A percentile compares a stretch with the other conserved stretches of the same genome.
Conservation (phyloP, 2,329 filamentous ascomycete genomes). For the Colletotrichum orbiculare region DNA sequence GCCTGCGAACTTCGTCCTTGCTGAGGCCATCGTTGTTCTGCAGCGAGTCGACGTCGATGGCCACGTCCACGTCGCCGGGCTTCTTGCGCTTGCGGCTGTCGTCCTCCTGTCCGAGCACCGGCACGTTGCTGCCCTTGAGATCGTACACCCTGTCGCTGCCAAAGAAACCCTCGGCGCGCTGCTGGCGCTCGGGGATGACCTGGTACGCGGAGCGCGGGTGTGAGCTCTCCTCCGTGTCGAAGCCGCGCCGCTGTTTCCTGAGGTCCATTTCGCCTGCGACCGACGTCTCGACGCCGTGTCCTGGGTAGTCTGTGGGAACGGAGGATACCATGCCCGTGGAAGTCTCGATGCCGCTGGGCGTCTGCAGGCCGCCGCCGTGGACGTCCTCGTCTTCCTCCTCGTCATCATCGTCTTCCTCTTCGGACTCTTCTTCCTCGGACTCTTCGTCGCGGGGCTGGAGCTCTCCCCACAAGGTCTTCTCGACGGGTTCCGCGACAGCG, state of each 20-base stretch:
- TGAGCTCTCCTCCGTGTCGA: conserved; percentile 84
- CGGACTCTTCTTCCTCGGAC: conserved; percentile 76
- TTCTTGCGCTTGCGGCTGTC: conserved; percentile 89
- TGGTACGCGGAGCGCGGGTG: conserved; percentile 86
- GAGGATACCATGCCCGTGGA: conserved; percentile 83
- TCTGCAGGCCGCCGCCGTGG: conserved; percentile 76
- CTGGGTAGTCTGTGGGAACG: conserved; percentile 81
- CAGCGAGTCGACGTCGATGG: conserved; percentile 86
- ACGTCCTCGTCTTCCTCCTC: conserved; percentile 72
- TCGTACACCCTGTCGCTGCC: conserved; percentile 95
- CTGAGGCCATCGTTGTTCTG: conserved; percentile 79
- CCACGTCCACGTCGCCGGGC: conserved; percentile 93
- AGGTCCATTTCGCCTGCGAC: conserved; percentile 91
- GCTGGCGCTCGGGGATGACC: conserved; percentile 88
- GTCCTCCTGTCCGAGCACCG: conserved; percentile 84
- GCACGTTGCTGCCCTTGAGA: conserved; percentile 72
- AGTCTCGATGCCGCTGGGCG: conserved; percentile 81
- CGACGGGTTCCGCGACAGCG: conserved; percentile 78
- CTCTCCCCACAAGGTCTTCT: conserved; percentile 92
- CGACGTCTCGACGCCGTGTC: conserved; percentile 75
- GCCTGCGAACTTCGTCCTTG: conserved; percentile 83
- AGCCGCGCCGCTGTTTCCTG: conserved; percentile 85
- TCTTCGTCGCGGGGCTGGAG: conserved; percentile 83
- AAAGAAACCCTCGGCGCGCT: conserved; percentile 91
- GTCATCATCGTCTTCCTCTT: conserved; percentile 79